Evolutionary conservation across 306 rosid genomes (phyloP).

Genomic region (Herpetospermum pedunculosum): DNA sequence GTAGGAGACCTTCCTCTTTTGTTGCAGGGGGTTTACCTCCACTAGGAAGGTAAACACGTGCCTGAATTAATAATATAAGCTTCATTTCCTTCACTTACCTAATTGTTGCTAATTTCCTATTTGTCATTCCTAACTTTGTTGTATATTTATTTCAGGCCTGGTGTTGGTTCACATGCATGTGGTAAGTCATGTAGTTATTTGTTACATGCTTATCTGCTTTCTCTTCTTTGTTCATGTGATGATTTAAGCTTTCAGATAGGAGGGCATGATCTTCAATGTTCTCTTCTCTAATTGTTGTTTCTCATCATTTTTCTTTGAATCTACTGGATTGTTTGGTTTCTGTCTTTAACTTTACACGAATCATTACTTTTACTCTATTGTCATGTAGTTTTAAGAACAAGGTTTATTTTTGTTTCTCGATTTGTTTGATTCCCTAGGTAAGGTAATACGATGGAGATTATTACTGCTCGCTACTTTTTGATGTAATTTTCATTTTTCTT

Average conservation of each 20-base stretch:
- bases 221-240: constrained; percentile 27
- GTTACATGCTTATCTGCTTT: constrained; percentile 15
- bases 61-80: constrained; percentile 3
- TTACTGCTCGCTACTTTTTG: too few species aligned
- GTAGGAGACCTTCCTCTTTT: constrained; percentile 84
- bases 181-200: constrained; percentile 46
- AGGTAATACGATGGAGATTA: too few species aligned
- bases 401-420: too few species aligned
- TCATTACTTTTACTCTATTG: too few species aligned
- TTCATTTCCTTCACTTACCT: constrained; percentile 11
- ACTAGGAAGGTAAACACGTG: constrained; percentile 60
- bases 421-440: too few species aligned
- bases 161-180: constrained; percentile 69
- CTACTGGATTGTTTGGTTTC: too few species aligned
- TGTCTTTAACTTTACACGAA: too few species aligned
- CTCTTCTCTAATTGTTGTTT: too few species aligned
- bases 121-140: neutral
- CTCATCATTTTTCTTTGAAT: too few species aligned
- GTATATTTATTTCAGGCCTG: constrained; percentile 45
- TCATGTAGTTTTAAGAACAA: too few species aligned
- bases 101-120: neutral
- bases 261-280: constrained; percentile 84
- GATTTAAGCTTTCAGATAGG: constrained; percentile 57
- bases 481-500: too few species aligned
- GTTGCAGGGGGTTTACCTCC: constrained; percentile 97